phyloP scores from a whole-genome alignment of 2,329 filamentous ascomycete genomes.

The Paecilomyces sp. region DNA sequence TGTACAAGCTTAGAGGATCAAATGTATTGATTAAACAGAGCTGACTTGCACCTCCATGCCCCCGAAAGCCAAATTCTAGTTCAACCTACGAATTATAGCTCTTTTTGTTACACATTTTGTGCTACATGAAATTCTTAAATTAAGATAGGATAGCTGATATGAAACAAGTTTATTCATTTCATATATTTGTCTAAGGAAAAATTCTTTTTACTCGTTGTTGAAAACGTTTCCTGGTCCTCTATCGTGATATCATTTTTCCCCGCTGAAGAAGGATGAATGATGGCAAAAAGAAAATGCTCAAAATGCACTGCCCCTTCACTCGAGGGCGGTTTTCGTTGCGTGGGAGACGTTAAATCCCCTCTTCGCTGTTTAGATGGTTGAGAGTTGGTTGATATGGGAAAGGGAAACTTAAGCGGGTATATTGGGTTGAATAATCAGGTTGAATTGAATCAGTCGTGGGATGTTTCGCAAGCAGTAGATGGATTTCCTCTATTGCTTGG shows the following conservation, averaged over 20 bases:
- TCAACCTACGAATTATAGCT: background rate
- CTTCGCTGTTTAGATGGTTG: conserved; percentile 6
- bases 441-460: conserved; percentile 15
- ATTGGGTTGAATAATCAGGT: conserved; percentile 35
- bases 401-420: conserved; percentile 23
- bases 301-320: background rate
- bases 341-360: conserved; percentile 1
- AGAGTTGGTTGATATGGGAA: conserved; percentile 11
- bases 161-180: background rate
- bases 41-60: background rate
- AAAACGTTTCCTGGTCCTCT: conserved; percentile 18
- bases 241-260: background rate
- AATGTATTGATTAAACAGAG: background rate
- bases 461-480: background rate
- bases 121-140: background rate
- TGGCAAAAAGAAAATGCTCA: background rate
- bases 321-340: background rate
- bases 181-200: background rate
- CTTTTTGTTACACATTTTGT: background rate
- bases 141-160: background rate
- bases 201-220: conserved; percentile 23
- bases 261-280: background rate
- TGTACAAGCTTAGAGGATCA: background rate
- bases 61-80: background rate
- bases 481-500: conserved; percentile 15